Evolutionary conservation across 306 rosid genomes (phyloP).

Genomic region (Luffa acutangula): DNA sequence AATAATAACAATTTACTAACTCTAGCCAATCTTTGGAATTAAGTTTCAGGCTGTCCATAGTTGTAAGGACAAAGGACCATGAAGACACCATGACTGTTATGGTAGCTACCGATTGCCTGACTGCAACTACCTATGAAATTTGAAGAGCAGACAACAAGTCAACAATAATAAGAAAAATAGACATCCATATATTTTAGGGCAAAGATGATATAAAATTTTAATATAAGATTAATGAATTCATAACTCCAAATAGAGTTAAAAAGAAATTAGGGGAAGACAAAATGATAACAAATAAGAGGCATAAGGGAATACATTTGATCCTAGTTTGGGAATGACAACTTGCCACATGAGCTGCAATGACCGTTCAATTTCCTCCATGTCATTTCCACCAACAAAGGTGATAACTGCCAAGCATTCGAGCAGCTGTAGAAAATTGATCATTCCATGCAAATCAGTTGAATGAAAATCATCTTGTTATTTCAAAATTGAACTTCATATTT

Average conservation of each 20-base stretch:
- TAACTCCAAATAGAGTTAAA: neutral
- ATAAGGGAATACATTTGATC: conserved; percentile 46
- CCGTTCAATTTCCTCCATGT: conserved; percentile 67
- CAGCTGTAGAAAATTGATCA: conserved; percentile 40
- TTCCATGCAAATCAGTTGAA: neutral
- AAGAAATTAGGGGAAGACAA: neutral
- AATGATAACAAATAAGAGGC: conserved; percentile 1
- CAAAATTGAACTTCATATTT: neutral
- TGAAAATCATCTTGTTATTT: neutral
- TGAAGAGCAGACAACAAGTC: neutral
- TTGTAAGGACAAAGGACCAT: conserved; percentile 93
- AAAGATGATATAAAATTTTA: neutral
- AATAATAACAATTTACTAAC: conserved; percentile 31
- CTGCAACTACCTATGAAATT: conserved; percentile 51
- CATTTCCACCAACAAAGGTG: conserved; percentile 78
- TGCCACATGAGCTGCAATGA: conserved; percentile 95
- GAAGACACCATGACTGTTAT: conserved; percentile 65
- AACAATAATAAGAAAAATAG: neutral
- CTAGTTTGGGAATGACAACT: conserved; percentile 71
- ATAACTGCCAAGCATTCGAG: conserved; percentile 79
- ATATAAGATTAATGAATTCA: neutral
- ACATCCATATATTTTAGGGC: neutral
- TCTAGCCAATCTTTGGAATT: conserved; percentile 74
- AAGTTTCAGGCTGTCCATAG: conserved; percentile 44
- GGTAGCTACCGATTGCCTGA: conserved; percentile 50